These are phyloP conservation scores for Leptographium wingfieldii DNA, from an alignment of 2,329 filamentous ascomycete species.

Conservation along the genomic window DNA sequence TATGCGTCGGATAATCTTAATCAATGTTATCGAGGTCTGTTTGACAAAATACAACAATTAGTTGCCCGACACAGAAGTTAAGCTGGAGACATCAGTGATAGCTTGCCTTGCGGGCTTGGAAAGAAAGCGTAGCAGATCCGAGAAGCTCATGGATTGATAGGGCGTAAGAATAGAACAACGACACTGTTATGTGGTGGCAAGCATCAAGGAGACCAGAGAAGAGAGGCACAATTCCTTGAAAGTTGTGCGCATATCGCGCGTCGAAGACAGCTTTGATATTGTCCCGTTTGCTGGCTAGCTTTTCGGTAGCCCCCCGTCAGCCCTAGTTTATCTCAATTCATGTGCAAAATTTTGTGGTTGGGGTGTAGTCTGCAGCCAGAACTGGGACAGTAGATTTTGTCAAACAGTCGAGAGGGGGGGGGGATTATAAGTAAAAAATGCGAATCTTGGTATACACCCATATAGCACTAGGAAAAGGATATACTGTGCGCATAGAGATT, in stretches of 20 bases:
- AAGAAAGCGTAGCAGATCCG: conserved; percentile 82
- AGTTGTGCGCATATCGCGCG: background rate
- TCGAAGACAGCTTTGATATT: background rate
- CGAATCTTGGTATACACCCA: background rate
- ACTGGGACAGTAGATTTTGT: background rate
- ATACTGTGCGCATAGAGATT: background rate
- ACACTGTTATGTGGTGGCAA: background rate
- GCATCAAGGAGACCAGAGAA: background rate
- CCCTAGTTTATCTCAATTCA: background rate
- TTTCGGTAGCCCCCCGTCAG: background rate
- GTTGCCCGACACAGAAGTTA: background rate
- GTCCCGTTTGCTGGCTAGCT: background rate
- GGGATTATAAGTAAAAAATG: background rate
- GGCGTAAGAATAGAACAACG: background rate
- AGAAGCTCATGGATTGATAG: conserved; percentile 67
- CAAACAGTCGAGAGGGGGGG: background rate
- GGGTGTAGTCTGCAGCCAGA: background rate
- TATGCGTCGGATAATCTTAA: conserved; percentile 1
- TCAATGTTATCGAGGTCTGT: conserved; percentile 50
- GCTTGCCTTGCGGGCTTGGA: conserved; percentile 87
- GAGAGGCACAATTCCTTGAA: background rate
- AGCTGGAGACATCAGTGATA: conserved; percentile 10
- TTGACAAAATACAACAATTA: background rate
- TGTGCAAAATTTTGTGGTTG: background rate
- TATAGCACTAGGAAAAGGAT: background rate